These are phyloP conservation scores for Diddensiella caesifluorescens DNA, from an alignment of 805 yeast species.

Conservation along the genomic window DNA sequence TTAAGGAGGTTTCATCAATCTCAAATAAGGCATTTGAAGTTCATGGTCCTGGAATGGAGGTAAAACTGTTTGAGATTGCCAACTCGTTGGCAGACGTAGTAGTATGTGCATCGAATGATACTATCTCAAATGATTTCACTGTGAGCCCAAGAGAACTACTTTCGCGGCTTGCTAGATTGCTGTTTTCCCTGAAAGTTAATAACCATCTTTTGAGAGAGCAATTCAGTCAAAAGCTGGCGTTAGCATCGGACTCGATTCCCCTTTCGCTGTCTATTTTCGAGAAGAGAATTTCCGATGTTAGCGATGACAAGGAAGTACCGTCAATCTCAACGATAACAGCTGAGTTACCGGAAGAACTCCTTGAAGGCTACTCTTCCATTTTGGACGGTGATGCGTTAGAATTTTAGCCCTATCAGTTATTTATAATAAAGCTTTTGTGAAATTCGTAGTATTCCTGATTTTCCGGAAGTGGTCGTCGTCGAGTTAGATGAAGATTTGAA, in stretches of 20 bases:
- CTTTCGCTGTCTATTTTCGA: no score
- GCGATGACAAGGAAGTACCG: no score
- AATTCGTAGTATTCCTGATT: no score
- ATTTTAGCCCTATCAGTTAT: no score
- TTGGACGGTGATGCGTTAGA: no score
- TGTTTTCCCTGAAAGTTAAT: conserved; percentile 9
- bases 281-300: no score
- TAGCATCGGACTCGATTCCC: conserved; percentile 2
- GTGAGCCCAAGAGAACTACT: conserved; percentile 6
- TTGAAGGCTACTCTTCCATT: neutral
- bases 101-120: conserved; percentile 5
- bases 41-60: conserved; percentile 18
- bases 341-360: neutral
- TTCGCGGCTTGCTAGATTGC: conserved; percentile 5
- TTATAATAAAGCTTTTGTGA: no score
- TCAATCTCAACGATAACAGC: no score
- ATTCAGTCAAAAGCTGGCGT: conserved; percentile 5
- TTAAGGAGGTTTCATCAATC: conserved; percentile 8
- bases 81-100: conserved; percentile 13
- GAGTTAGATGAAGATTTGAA: no score
- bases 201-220: conserved; percentile 8
- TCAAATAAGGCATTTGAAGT: conserved; percentile 13
- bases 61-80: conserved; percentile 13
- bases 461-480: no score
- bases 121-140: neutral